phyloP scores from a whole-genome alignment of 2,329 filamentous ascomycete genomes.

The Leptographium wingfieldii region DNA sequence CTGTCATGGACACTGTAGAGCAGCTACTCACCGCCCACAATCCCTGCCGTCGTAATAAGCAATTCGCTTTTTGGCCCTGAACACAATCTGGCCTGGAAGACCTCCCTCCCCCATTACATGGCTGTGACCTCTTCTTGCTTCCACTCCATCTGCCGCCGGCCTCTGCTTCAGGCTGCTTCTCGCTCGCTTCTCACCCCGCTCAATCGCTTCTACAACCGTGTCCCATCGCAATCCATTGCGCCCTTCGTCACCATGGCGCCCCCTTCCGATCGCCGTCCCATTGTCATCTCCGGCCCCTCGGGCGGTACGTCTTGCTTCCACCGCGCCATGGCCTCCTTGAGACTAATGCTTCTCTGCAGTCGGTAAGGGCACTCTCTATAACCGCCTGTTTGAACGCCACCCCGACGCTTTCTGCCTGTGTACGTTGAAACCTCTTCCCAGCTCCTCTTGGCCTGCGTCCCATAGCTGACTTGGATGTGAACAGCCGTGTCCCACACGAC shows the following conservation, averaged over 20 bases:
- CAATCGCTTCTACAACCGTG: not conserved
- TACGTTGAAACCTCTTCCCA: not conserved
- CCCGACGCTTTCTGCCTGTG: slow-evolving; percentile 12
- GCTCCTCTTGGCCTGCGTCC: slow-evolving; percentile 5
- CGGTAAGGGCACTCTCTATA: slow-evolving; percentile 71
- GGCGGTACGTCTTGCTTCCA: slow-evolving; percentile 27
- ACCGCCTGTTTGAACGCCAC: slow-evolving; percentile 46
- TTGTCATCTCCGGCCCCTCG: slow-evolving; percentile 69
- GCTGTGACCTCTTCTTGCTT: not conserved
- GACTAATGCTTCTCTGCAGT: slow-evolving; percentile 31
- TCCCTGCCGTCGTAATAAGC: not conserved
- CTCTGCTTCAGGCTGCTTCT: not conserved
- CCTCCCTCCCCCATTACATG: not conserved
- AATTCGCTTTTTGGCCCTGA: not conserved
- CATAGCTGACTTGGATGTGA: not conserved
- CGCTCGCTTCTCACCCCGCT: not conserved
- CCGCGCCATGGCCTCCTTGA: not conserved
- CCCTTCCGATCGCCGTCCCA: slow-evolving; percentile 43
- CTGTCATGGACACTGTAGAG: not conserved
- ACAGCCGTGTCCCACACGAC: slow-evolving; percentile 62
- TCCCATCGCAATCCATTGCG: not conserved
- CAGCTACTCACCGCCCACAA: not conserved
- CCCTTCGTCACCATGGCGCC: slow-evolving; percentile 11
- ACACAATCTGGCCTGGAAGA: not conserved
- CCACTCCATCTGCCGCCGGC: not conserved